Base-by-base conservation (phyloP, 805 yeast genomes). In the Wickerhamiella musiphila region DNA sequence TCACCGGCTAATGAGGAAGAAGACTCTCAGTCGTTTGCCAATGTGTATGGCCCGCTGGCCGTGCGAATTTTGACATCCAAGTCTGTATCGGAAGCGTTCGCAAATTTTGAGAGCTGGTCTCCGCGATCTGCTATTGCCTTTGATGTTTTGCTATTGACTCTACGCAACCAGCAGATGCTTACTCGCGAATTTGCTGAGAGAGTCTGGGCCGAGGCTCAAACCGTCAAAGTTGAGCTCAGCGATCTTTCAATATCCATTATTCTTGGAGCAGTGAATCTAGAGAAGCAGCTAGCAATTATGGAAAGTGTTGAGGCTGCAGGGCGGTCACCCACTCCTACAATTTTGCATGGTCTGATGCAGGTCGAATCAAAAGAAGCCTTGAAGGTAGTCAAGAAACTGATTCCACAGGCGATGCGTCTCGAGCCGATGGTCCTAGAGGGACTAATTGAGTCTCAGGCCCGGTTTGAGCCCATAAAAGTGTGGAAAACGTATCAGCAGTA, bases 401-500 rank as follows among this genome's bases (percentile, higher is more conserved):
- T 17, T 6, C 29, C 13, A 11, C 13, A 30, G 18, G 26, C 26
- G 22, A 28, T 35, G 5, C 26, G 29, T 18, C 15, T 26, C 7
- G 23, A 28, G 7, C 38, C 37, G 12, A 33, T 32, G 18, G 40
- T 37, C 3, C 37, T 28, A 10, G 63, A 57, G 34, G 49, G 61
- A 2, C 28, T 51, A 4, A 33, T 49, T 10, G 42, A 48, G 8
- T 57, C 63, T 1, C 37, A 39, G 13, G 39, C 38, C 17, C 23
- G n/a, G 12, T 22, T 36, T 18, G 38, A 32, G 16, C 39, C 41
- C 3, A 26, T 21, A 2, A n/a, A 5, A 1, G 50, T 57, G 0
- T 60, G 55, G 56, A 38, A 40, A 1, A 49, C 58, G n/a, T 62
- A 58, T n/a, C n/a, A n/a, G n/a, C 38, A 22, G 35, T 5, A 18